These are phyloP conservation scores for Fraxinus angustifolia DNA, from an alignment of 305 asterid genomes.

Conservation along the genomic window DNA sequence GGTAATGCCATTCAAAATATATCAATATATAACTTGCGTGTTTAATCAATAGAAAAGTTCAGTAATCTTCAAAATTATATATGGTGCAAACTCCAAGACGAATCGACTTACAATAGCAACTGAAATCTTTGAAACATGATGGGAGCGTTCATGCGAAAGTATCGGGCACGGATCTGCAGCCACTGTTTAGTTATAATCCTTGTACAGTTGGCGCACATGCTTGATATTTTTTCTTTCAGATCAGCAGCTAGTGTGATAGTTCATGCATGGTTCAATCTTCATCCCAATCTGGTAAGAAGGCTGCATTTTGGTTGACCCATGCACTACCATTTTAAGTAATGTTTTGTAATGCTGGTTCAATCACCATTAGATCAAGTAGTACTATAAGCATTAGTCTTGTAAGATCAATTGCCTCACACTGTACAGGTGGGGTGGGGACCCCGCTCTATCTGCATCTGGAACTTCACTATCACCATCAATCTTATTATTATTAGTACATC, in stretches of 20 bases:
- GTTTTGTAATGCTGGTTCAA: slow-evolving; percentile 3
- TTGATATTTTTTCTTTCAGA: not conserved
- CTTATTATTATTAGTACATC: not conserved
- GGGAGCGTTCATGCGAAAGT: not conserved
- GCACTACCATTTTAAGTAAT: not conserved
- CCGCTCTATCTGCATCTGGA: slow-evolving; percentile 26
- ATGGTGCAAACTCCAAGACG: not conserved
- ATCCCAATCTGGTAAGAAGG: slow-evolving; percentile 14
- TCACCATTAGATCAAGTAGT: not conserved
- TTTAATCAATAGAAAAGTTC: not conserved
- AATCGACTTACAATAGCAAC: not conserved
- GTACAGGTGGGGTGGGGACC: not conserved
- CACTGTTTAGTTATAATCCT: not conserved
- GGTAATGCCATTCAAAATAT: not conserved
- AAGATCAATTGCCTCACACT: not conserved
- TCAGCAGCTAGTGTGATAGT: not conserved
- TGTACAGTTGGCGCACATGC: not conserved
- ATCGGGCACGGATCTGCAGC: not conserved
- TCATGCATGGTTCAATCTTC: slow-evolving; percentile 15
- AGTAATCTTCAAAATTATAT: not conserved
- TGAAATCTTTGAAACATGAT: not conserved
- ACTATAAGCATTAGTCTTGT: not conserved
- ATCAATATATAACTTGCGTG: no score
- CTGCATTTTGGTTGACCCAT: not conserved
- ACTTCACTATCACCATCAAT: slow-evolving; percentile 30